Base-by-base conservation (phyloP, 2,329 filamentous ascomycete species). In the Ceratocystis cacaofunesta region DNA sequence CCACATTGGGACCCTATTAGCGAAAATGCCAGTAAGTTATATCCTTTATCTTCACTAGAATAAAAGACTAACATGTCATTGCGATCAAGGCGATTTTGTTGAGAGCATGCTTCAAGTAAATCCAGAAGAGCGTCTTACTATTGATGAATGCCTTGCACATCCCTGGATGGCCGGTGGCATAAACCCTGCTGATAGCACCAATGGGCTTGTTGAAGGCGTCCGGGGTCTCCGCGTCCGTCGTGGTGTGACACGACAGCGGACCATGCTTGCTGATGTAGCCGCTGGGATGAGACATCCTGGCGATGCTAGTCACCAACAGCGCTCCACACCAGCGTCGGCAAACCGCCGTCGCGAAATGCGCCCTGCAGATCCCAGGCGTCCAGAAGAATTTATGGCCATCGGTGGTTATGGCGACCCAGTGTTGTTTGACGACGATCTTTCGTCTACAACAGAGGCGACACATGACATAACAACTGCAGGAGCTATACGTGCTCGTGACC, bases 71-170 rank as follows among this genome's bases (percentile, higher is more conserved):
- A 41, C 30, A 32, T 61, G 64, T 41, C 10, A 15, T 41, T 41
- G 60, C 68, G 64, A 8, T 63, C 1, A 58, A 82, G 79, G 99
- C 64, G 91, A 97, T 70, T 80, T 99, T 43, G 97, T 99, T 70
- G 94, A 99, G 74, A 83, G 82, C 52, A 99, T 99, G 94, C 82
- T 99, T 62, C 88, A 89, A 1, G 91, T 96, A 43, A 86, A 96
- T 69, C 86, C 90, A 1, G 85, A 90, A 32, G 84, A 87, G 74
- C 85, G 94, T 61, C 92, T 88, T 74, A 92, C 89, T 0, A 85
- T 99, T 68, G 92, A 97, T 69, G 85, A 95, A 71, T 97, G 94
- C 72, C 81, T 99, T 8, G 79, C 88, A 69, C 94, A 99, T 72
- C 91, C 92, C 0, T 99, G 94, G 94, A 83, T 90, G 64, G 90